Base-by-base conservation (phyloP, 345 rosid species). In the Populus tremula region DNA sequence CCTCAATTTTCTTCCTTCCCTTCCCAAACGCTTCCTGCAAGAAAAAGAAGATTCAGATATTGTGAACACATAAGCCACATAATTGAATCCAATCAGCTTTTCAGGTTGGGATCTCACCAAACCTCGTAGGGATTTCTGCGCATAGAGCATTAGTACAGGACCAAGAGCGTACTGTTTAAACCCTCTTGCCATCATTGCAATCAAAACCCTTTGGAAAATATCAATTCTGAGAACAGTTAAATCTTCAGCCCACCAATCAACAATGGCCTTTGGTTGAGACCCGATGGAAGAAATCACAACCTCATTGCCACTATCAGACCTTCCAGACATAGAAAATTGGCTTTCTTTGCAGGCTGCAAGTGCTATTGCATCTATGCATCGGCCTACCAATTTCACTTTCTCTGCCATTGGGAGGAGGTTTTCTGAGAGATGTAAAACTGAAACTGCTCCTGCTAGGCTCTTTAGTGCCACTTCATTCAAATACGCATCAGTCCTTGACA, bases 181-280 rank as follows among this genome's bases (percentile, higher is more conserved):
- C 78, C 97, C 98, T 86, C 93, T 88, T 49, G 94, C 89, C 84
- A 88, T 87, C 96, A 93, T 90, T 6, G 98, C 97, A n/a, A 87
- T 71, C 41, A 93, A 67, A 69, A 93, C 97, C 71, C 98, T 84
- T 70, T 92, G 98, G 84, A 95, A 93, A 54, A 87, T 77, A 75
- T 95, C 94, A 69, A 95, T 91, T 76, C 98, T 88, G 21, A 95
- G 86, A 75, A 89, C 84, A 6, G 91, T 84, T 70, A 95, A 86
- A 73, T 92, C 99, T 84, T 95, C 98, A 72, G 97, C 97, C 98
- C 99, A 95, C 97, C 98, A 93, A 75, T 92, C 98, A 73, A 90
- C 94, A 33, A 87, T 73, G 23, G 87, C 79, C 79, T 86, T 90
- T 18, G 85, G 75, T 43, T 82, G 87, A n/a, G 87, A 77, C 13